Evolutionary conservation across 2,329 filamentous ascomycete species (phyloP).

Genomic region (Graphilbum ipis-grandicollis): DNA sequence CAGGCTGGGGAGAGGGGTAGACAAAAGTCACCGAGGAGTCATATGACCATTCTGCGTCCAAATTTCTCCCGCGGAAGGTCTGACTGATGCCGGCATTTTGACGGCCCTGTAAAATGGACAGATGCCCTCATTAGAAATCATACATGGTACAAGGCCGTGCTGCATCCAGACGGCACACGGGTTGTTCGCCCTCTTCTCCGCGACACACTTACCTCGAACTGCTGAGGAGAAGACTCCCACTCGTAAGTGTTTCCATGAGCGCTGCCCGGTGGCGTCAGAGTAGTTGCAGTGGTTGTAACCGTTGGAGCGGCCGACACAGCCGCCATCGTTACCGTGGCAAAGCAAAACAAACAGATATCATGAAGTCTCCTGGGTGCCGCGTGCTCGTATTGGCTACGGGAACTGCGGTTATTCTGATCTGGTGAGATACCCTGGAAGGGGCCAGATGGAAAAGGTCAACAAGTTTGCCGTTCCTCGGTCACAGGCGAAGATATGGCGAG

Average conservation of each 20-base stretch:
- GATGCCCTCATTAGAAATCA: not conserved
- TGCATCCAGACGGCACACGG: too few species aligned
- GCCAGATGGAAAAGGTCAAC: too few species aligned
- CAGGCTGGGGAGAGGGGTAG: not conserved
- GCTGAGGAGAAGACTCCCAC: slow-evolving; percentile 7
- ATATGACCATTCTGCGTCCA: not conserved
- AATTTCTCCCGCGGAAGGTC: not conserved
- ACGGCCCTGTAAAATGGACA: not conserved
- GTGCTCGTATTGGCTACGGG: too few species aligned
- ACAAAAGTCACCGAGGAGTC: not conserved
- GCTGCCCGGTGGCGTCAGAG: slow-evolving; percentile 30
- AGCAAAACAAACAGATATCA: slow-evolving; percentile 1
- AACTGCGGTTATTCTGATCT: too few species aligned
- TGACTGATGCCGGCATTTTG: not conserved
- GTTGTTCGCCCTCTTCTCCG: too few species aligned
- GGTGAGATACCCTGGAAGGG: too few species aligned
- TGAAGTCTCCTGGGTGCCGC: not conserved
- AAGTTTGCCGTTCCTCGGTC: too few species aligned
- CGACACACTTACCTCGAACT: slow-evolving; percentile 10
- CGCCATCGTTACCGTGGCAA: slow-evolving; percentile 23
- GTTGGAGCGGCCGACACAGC: slow-evolving; percentile 32
- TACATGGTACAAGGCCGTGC: too few species aligned
- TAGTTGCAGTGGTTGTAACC: slow-evolving; percentile 16
- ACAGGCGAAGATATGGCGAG: too few species aligned
- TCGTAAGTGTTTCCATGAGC: slow-evolving; percentile 27